phyloP scores from a whole-genome alignment of 768 basidiomycete genomes.

The Boletus rubescentipes region DNA sequence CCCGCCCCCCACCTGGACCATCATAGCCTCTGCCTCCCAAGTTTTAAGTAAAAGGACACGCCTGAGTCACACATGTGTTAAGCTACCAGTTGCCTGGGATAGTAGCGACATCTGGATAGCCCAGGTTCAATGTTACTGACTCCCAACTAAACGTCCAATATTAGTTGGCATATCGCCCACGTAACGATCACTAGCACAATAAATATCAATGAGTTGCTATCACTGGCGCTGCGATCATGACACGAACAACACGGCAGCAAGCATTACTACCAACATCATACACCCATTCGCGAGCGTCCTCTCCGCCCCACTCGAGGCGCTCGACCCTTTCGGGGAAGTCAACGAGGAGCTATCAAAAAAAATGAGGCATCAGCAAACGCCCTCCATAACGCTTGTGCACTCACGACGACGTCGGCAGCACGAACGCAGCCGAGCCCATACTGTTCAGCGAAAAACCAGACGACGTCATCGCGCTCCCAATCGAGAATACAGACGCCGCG shows the following conservation, averaged over 20 bases:
- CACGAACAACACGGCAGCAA: not conserved
- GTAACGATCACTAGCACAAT: not conserved
- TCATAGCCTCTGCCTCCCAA: no score
- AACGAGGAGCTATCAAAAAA: not conserved
- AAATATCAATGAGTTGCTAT: no score
- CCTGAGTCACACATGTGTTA: no score
- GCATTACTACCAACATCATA: not conserved
- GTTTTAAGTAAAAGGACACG: no score
- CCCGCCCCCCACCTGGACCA: no score
- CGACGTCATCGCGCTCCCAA: slow-evolving; percentile 11
- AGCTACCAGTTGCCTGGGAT: no score
- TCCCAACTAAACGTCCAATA: not conserved
- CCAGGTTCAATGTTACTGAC: no score
- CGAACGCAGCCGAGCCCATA: slow-evolving; percentile 21
- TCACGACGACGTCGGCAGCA: slow-evolving; percentile 16
- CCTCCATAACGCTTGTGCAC: not conserved
- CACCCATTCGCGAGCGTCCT: not conserved
- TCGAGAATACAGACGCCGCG: slow-evolving; percentile 8
- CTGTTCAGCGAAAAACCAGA: slow-evolving; percentile 17
- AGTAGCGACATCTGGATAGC: no score
- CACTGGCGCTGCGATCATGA: not conserved
- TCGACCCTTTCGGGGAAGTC: not conserved
- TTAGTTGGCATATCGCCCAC: not conserved
- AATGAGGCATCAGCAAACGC: not conserved
- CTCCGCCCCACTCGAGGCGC: not conserved